A percentile compares a stretch with the other conserved stretches of the same genome.
Evolutionary conservation across 768 basidiomycete genomes (phyloP).

Genomic region (Solioccasus polychromus): DNA sequence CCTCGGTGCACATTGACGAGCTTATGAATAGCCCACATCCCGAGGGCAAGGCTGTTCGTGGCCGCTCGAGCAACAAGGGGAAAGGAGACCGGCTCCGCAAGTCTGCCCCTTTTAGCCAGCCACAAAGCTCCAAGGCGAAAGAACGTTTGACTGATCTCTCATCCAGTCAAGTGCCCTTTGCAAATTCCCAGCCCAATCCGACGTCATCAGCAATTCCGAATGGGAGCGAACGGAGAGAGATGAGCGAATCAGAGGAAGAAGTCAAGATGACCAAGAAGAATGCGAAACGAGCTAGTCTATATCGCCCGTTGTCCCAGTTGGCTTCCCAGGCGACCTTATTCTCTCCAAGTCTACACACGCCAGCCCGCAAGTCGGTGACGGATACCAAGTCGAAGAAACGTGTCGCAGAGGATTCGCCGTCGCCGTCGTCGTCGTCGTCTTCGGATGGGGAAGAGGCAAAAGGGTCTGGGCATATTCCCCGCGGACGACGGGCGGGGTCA

Average conservation of each 20-base stretch:
- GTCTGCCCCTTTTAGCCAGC: background rate
- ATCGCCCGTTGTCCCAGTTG: slow-evolving; percentile 54
- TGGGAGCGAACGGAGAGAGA: slow-evolving; percentile 38
- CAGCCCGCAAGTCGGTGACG: slow-evolving; percentile 27
- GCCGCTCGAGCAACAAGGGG: slow-evolving; percentile 11
- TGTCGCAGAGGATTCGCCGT: slow-evolving; percentile 24
- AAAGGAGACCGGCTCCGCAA: slow-evolving; percentile 2
- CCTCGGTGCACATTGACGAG: slow-evolving; percentile 27
- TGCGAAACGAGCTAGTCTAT: slow-evolving; percentile 21
- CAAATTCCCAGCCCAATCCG: slow-evolving; percentile 39
- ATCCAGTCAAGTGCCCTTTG: slow-evolving; percentile 52
- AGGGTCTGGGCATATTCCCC: slow-evolving; percentile 58
- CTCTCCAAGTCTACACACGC: slow-evolving; percentile 36
- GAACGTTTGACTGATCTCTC: slow-evolving; percentile 48
- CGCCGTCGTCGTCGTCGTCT: slow-evolving; percentile 40
- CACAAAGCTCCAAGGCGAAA: slow-evolving; percentile 2
- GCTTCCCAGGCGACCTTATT: slow-evolving; percentile 32
- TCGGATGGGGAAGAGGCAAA: slow-evolving; percentile 34
- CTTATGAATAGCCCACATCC: slow-evolving; percentile 29
- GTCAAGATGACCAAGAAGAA: slow-evolving; percentile 17
- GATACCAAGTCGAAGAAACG: slow-evolving; percentile 27
- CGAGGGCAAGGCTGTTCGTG: background rate
- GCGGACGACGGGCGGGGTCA: slow-evolving; percentile 52
- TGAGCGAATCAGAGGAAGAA: slow-evolving; percentile 23
- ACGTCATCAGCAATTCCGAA: background rate